These are phyloP conservation scores for Linaria vulgaris DNA, from an alignment of 257 asterid species.

Conservation along the genomic window DNA sequence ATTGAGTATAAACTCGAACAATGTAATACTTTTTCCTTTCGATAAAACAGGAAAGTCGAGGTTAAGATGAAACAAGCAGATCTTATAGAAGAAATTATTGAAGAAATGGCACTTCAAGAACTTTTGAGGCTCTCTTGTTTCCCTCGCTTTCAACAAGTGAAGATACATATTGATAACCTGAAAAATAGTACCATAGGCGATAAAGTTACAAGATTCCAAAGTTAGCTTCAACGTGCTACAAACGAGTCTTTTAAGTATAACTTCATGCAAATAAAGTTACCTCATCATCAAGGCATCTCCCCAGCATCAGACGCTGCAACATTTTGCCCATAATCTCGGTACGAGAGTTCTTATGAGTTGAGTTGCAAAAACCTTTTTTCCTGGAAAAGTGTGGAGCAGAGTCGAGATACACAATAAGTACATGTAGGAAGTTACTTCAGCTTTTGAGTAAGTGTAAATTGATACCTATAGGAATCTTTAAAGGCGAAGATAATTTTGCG, in stretches of 20 bases:
- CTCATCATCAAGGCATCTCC: slow-evolving; percentile 66
- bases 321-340: too few relatives aligned
- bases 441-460: too few relatives aligned
- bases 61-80: background rate
- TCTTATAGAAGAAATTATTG: slow-evolving; percentile 46
- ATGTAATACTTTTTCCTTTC: too few relatives aligned
- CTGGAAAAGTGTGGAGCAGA: too few relatives aligned
- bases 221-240: background rate
- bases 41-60: background rate
- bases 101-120: slow-evolving; percentile 90
- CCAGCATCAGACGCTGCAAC: too few relatives aligned
- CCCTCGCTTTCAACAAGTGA: slow-evolving; percentile 86
- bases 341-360: too few relatives aligned
- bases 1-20: too few relatives aligned
- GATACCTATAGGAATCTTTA: slow-evolving; percentile 32
- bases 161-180: slow-evolving; percentile 93
- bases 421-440: too few relatives aligned
- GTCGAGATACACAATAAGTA: too few relatives aligned
- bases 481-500: slow-evolving; percentile 38
- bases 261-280: slow-evolving; percentile 24
- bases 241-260: background rate
- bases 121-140: too few relatives aligned
- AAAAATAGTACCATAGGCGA: slow-evolving; percentile 10
- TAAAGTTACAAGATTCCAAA: background rate
- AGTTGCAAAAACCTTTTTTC: too few relatives aligned